Conservation (phyloP, 208 protist genomes). For the Porcisia deanei region DNA sequence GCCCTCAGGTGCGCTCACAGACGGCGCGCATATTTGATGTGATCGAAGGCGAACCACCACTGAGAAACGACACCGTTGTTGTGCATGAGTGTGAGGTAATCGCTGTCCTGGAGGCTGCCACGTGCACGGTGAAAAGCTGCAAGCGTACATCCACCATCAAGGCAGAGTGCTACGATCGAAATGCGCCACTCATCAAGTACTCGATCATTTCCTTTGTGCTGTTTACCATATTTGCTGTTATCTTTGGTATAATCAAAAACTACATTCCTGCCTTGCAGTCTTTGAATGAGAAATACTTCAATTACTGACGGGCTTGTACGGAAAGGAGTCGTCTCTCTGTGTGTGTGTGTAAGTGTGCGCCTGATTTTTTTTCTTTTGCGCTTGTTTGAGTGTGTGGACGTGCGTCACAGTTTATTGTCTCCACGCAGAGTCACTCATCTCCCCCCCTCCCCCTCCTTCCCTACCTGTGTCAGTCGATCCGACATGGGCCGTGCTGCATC, state of each 20-base stretch:
- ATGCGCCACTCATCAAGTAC: conserved; percentile 69
- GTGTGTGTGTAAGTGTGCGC: too few relatives aligned
- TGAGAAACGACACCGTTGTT: conserved; percentile 23
- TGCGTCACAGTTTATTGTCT: not conserved
- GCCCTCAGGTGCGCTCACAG: conserved; percentile 50
- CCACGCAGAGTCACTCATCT: not conserved
- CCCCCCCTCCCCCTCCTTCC: not conserved
- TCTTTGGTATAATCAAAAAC: conserved; percentile 80
- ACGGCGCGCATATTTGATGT: conserved; percentile 71
- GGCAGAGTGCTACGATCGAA: conserved; percentile 75
- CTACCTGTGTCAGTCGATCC: not conserved
- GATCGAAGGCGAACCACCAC: conserved; percentile 47
- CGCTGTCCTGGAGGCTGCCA: conserved; percentile 68
- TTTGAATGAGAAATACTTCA: conserved; percentile 75
- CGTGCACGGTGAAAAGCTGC: conserved; percentile 51
- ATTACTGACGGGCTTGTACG: conserved; percentile 38
- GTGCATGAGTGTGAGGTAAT: conserved; percentile 75
- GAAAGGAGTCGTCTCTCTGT: not conserved
- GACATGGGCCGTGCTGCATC: not conserved
- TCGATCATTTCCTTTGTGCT: conserved; percentile 71
- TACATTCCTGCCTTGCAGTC: conserved; percentile 75
- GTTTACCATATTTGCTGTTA: conserved; percentile 46
- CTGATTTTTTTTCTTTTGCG: not conserved
- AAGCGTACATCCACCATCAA: conserved; percentile 74
- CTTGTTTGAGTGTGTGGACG: not conserved